Evolutionary conservation across 2,329 filamentous ascomycete genomes (phyloP).

Genomic region (Colletotrichum lentis): DNA sequence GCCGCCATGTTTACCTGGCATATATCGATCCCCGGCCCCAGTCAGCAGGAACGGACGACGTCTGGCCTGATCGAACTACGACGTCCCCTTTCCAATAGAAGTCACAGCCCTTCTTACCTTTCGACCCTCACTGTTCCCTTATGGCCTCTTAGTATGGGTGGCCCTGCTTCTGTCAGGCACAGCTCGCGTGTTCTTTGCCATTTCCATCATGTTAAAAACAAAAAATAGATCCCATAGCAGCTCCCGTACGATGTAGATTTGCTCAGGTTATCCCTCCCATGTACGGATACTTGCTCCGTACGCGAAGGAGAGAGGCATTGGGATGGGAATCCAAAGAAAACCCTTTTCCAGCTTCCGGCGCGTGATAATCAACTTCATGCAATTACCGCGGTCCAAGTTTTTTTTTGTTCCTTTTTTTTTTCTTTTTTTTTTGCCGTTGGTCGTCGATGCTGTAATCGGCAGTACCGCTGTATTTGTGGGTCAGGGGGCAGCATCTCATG

Average conservation of each 20-base stretch:
- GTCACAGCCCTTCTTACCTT: neutral
- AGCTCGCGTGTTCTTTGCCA: slow-evolving; percentile 19
- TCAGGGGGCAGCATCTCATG: slow-evolving; percentile 2
- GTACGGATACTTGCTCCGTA: neutral
- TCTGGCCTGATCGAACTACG: neutral
- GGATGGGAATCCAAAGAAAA: neutral
- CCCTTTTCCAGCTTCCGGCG: neutral
- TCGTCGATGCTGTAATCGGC: slow-evolving; percentile 4
- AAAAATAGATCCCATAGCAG: neutral
- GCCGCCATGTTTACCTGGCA: neutral
- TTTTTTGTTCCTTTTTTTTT: neutral
- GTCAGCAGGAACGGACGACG: neutral
- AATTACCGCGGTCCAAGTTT: neutral
- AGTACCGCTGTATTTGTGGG: neutral
- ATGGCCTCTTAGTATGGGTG: neutral
- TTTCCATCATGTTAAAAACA: neutral
- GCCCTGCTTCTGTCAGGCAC: slow-evolving; percentile 29
- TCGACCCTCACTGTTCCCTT: neutral
- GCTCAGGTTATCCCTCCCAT: neutral
- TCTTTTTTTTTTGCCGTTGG: neutral
- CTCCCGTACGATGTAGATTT: neutral
- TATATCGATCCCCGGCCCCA: neutral
- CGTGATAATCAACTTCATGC: neutral
- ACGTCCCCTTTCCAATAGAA: neutral
- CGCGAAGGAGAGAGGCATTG: neutral